Base-by-base conservation (phyloP, 2,329 filamentous ascomycete species). In the Aspergillus alliaceus region DNA sequence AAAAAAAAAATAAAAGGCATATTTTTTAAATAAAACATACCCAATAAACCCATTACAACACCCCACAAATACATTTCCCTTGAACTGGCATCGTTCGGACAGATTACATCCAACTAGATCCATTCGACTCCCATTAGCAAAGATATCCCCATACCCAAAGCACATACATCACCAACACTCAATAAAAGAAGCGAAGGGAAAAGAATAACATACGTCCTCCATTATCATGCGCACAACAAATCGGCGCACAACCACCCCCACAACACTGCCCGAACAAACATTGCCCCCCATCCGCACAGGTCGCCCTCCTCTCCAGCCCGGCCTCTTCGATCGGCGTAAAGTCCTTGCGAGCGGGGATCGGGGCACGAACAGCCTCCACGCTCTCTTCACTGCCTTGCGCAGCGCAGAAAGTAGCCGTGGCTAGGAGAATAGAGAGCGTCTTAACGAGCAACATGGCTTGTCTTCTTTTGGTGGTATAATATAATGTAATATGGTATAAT, bases 1-100 rank as follows among this genome's bases (percentile, higher is more conserved):
- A n/a, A n/a, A n/a, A n/a, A n/a, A n/a, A n/a, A n/a, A n/a, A n/a
- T n/a, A n/a, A n/a, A n/a, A n/a, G n/a, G n/a, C n/a, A n/a, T n/a
- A n/a, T n/a, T n/a, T n/a, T n/a, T n/a, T n/a, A n/a, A n/a, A n/a
- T n/a, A n/a, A n/a, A n/a, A n/a, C n/a, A n/a, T 35, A 59, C 54
- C 54, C 49, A 2, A 42, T 24, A 6, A 53, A 9, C 6, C 49
- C 54, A 15, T 24, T 40, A 34, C 58, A 60, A 20, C 58, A 60
- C 20, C 58, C 58, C 8, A 60, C 46, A n/a, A 60, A 60, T 2
- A 60, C 58, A 20, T 60, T 54, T 5, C 56, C 58, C 1, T 35
- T 2, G 34, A 60, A 58, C 5, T 53, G 25, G 44, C 58, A 60
- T 2, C 46, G 52, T 24, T 56, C 52, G 1, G 27, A 6, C n/a